Evolutionary conservation across 2,329 filamentous ascomycete species (phyloP).

Genomic region (Scortechinia acanthostroma): DNA sequence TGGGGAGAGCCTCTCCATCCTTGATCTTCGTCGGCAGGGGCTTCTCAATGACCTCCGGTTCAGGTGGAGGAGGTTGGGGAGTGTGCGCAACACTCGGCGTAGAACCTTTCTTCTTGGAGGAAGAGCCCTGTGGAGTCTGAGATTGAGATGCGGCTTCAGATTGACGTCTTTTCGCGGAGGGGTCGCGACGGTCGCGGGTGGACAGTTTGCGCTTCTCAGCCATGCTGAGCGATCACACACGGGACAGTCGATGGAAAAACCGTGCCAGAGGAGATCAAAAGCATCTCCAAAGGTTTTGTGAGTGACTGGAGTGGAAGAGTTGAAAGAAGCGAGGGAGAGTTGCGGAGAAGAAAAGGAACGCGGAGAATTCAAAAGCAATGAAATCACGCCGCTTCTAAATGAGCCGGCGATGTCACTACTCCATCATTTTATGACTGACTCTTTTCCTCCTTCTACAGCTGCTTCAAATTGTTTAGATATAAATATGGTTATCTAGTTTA

Average conservation of each 20-base stretch:
- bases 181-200: slow-evolving; percentile 29
- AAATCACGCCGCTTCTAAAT: no score
- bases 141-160: slow-evolving; percentile 15
- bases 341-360: no score
- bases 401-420: no score
- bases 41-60: slow-evolving; percentile 12
- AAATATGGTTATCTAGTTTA: no score
- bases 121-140: slow-evolving; percentile 3
- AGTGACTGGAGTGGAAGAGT: not conserved
- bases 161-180: slow-evolving; percentile 28
- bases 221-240: slow-evolving; percentile 17
- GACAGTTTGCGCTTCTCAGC: slow-evolving; percentile 31
- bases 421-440: no score
- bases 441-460: no score
- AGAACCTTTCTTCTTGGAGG: not conserved
- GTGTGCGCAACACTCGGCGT: not conserved
- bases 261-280: not conserved
- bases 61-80: not conserved
- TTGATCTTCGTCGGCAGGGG: slow-evolving; percentile 40
- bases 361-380: no score
- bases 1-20: slow-evolving; percentile 44
- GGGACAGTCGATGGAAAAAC: no score
- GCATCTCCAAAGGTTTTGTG: not conserved
- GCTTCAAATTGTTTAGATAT: no score
- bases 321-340: no score